These are phyloP conservation scores for Thymus mandschuricus DNA, from an alignment of 257 asterid species.

Conservation along the genomic window DNA sequence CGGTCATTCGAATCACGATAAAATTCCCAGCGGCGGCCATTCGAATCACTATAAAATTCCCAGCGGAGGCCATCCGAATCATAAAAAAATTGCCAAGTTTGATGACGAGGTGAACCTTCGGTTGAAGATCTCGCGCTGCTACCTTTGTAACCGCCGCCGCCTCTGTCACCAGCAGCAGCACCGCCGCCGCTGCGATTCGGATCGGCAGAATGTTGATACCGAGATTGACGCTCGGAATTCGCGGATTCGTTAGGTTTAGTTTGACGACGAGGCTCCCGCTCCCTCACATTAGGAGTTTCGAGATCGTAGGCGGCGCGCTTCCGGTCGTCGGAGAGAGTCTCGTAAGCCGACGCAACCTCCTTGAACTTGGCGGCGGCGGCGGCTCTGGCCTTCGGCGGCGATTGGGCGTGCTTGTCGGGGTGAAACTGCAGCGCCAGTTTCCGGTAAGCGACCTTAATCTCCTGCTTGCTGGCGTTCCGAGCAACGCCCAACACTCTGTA, in stretches of 20 bases:
- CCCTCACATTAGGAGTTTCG: neutral
- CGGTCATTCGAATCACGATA: too few species aligned
- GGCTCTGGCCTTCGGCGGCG: neutral
- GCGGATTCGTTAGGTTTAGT: neutral
- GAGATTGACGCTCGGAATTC: neutral
- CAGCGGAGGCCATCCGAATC: too few species aligned
- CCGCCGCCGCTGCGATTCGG: neutral
- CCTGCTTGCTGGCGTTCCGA: neutral
- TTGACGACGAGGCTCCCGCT: neutral
- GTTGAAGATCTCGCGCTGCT: too few species aligned
- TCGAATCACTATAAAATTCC: too few species aligned
- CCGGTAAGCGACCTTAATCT: neutral
- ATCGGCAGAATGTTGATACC: neutral
- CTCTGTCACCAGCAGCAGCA: too few species aligned
- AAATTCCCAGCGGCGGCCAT: too few species aligned
- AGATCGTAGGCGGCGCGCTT: conserved; percentile 10
- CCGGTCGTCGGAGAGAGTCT: neutral
- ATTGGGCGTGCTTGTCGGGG: conserved; percentile 5
- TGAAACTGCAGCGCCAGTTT: neutral
- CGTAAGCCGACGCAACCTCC: neutral
- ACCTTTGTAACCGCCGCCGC: too few species aligned
- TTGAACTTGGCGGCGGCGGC: neutral
- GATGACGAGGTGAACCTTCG: too few species aligned
- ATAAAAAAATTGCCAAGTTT: too few species aligned
- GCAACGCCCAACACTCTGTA: neutral